Evolutionary conservation across 805 yeast genomes (phyloP).

Genomic region (Nakazawaea wickerhamii): DNA sequence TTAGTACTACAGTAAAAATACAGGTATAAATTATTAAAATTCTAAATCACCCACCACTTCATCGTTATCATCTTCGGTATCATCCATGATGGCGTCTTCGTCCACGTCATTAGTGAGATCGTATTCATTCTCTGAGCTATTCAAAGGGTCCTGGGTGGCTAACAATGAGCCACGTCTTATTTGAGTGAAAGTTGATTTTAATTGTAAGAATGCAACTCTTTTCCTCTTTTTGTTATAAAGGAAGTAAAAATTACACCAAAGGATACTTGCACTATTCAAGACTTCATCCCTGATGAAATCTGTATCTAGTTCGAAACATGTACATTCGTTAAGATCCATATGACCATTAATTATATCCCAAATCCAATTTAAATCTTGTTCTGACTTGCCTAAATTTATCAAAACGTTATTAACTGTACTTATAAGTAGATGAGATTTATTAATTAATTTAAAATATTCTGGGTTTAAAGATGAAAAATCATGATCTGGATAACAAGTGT

Average conservation of each 20-base stretch:
- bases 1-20: too few relatives aligned
- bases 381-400: constrained; percentile 54
- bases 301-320: constrained; percentile 58
- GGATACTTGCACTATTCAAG: constrained; percentile 56
- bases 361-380: constrained; percentile 52
- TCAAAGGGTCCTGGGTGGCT: constrained; percentile 27
- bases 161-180: constrained; percentile 29
- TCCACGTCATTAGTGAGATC: constrained; percentile 25
- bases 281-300: constrained; percentile 45
- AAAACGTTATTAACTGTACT: constrained; percentile 74
- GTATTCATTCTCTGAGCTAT: constrained; percentile 27
- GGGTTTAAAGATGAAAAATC: constrained; percentile 89
- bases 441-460: constrained; percentile 56
- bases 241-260: constrained; percentile 86
- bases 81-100: constrained; percentile 20
- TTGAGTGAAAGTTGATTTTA: constrained; percentile 42
- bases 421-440: constrained; percentile 42
- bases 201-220: constrained; percentile 81
- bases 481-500: constrained; percentile 93
- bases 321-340: constrained; percentile 65
- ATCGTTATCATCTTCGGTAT: constrained; percentile 23
- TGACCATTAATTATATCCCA: constrained; percentile 88
- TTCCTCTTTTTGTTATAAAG: constrained; percentile 86
- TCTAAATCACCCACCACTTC: constrained; percentile 37
- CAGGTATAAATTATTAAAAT: too few relatives aligned